These are phyloP conservation scores for Penicillium taxi DNA, from an alignment of 495 filamentous ascomycete species.

Conservation along the genomic window DNA sequence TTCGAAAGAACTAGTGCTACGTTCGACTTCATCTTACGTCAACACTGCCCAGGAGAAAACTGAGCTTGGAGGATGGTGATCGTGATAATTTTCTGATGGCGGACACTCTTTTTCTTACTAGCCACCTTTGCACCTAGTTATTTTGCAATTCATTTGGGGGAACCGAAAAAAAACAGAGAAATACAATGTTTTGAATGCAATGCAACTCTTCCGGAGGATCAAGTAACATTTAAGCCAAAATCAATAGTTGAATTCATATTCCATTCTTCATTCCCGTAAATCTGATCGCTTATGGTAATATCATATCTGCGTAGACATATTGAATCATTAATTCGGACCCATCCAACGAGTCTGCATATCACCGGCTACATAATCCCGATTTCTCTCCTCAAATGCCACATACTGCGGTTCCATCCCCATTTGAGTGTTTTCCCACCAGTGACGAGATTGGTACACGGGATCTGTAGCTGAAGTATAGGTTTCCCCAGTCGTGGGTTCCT, in stretches of 20 bases:
- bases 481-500: constrained; percentile 32
- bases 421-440: constrained; percentile 41
- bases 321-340: too few relatives aligned
- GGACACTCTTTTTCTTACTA: constrained; percentile 16
- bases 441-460: constrained; percentile 49
- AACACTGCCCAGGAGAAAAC: background rate
- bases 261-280: too few relatives aligned
- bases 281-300: too few relatives aligned
- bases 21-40: constrained; percentile 1
- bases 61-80: background rate
- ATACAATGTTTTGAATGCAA: constrained; percentile 2
- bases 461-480: constrained; percentile 51
- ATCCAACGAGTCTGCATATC: too few relatives aligned
- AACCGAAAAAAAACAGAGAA: background rate
- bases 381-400: constrained; percentile 40
- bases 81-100: constrained; percentile 6
- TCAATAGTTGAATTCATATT: too few relatives aligned
- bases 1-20: constrained; percentile 4
- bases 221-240: too few relatives aligned
- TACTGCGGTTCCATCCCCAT: constrained; percentile 54
- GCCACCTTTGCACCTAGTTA: constrained; percentile 5
- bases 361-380: constrained; percentile 9
- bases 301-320: too few relatives aligned
- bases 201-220: background rate
- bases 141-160: background rate